Base-by-base conservation (phyloP, 1,284 basidiomycete species). In the Ustilago cynodontis region DNA sequence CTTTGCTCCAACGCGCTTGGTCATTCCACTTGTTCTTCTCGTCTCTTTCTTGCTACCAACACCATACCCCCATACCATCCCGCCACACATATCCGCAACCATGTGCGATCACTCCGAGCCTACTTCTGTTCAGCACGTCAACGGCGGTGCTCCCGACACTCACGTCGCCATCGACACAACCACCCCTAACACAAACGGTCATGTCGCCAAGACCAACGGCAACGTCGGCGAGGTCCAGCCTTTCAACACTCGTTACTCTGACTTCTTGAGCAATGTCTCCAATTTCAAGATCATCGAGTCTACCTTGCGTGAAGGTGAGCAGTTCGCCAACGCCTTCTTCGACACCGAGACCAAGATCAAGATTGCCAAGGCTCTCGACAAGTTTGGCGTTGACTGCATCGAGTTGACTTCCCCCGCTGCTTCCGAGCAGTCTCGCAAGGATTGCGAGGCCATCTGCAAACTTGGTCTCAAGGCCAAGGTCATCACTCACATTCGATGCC, bases 341-440 rank as follows among this genome's bases (percentile, higher is more conserved):
- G 95, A 97, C 87, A 95, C 94, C 86, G 95, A 97, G 90, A 99
- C 95, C 88, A 99, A 99, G 91, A 98, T 98, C 87, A 95, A 95
- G 86, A 99, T 99, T 82, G 97, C 97, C 82, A 95, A 93, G 89
- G 95, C 78, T 16, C 79, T 82, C 57, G 81, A 86, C 77, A 79
- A 82, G 62, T 83, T 86, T 50, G 97, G 97, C 86, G 97, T 99
- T 72, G 97, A 99, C 87, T 99, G 98, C 90, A 96, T 99, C 86
- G 97, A 99, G 87, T 91, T 99, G 85, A 99, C 97, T 28, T 98
- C 95, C 24, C 97, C 97, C 54, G 95, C 94, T 54, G 97, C 97
- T 33, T 98, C 95, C 9, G 96, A 98, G 86, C 95, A 99, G 88
- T 97, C 95, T 29, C 91, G 94, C 59, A 88, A 89, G 29, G 96